Evolutionary conservation across 192 early-diverging fungal genomes (phyloP), one percentile per base, ranked within the genome.

Genomic region (Paraglomus brasilianum): DNA sequence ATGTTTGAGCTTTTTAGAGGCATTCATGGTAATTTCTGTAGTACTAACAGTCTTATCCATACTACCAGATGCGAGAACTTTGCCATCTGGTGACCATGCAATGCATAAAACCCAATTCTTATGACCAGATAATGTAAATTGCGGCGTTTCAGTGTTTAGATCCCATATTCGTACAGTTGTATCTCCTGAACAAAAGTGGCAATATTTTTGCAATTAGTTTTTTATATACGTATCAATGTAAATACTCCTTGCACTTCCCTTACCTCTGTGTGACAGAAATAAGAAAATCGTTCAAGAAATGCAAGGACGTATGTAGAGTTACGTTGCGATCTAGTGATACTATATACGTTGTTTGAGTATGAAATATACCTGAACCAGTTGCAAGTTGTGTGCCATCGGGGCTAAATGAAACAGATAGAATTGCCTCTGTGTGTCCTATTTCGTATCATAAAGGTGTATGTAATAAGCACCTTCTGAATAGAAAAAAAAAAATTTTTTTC

Each of bases 91-190:
- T 14, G 94, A 90, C 95, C 95, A 99, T 5, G 92, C 84, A 47
- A 99, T 89, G 24, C 82, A 85, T 66, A 96, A 86, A 3, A 99
- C 97, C 95, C 95, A 97, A 72, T 92, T 89, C 5, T 79, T 90
- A 70, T 99, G 97, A 5, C 95, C 89, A 70, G 77, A 83, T 50
- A 92, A 82, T 15, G 93, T 96, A 51, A 83, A 80, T 48, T 90
- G 82, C 42, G 95, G 95, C n/a, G 97, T 99, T 71, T 95, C 93
- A 0, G 95, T 99, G 60, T 91, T 87, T 74, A 99, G 72, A 84
- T 99, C 97, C 97, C 97, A 99, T 48, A 99, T 87, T 36, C 95
- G 84, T 30, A 99, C 92, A 4, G 93, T 98, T 0, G 88, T 91
- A 76, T 99, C 97, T 22, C 95, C 88, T 78, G 42, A 69, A 62